phyloP scores from a whole-genome alignment of 129 eudicot genomes.

The Pulicaria dysenterica region DNA sequence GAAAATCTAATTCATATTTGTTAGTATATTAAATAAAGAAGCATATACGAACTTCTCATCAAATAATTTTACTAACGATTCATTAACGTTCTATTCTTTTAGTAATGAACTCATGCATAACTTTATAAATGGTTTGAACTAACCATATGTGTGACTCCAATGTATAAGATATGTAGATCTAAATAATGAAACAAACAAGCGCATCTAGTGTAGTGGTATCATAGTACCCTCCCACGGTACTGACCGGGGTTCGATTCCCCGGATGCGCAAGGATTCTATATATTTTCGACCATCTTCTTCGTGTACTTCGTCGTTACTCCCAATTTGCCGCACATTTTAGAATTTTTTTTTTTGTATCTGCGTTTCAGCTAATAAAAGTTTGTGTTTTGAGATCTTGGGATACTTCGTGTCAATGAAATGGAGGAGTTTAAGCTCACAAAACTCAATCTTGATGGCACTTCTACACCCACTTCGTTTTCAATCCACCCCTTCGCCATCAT shows the following conservation, averaged over 20 bases:
- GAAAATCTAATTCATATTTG: no score
- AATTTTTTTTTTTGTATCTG: neutral
- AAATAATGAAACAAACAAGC: slow-evolving; percentile 12
- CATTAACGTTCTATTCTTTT: no score
- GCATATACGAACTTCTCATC: no score
- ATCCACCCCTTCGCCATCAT: slow-evolving; percentile 23
- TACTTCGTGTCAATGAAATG: slow-evolving; percentile 44
- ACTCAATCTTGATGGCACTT: slow-evolving; percentile 36
- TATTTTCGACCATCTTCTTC: neutral
- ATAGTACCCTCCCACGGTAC: slow-evolving; percentile 90
- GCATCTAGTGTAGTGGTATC: slow-evolving; percentile 87
- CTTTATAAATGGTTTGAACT: no score
- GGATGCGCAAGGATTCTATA: no score
- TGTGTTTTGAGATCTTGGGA: neutral
- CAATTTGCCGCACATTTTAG: neutral
- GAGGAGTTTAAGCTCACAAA: slow-evolving; percentile 32
- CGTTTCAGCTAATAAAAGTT: neutral
- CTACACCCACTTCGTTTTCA: slow-evolving; percentile 43
- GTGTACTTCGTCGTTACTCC: no score
- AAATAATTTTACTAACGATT: no score
- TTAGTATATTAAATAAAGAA: no score
- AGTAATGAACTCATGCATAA: no score
- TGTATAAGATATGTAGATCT: neutral
- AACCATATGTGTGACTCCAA: no score
- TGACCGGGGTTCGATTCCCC: slow-evolving; percentile 86